These are phyloP conservation scores for Fusarium napiforme DNA, from an alignment of 2,329 filamentous ascomycete genomes.

Conservation along the genomic window DNA sequence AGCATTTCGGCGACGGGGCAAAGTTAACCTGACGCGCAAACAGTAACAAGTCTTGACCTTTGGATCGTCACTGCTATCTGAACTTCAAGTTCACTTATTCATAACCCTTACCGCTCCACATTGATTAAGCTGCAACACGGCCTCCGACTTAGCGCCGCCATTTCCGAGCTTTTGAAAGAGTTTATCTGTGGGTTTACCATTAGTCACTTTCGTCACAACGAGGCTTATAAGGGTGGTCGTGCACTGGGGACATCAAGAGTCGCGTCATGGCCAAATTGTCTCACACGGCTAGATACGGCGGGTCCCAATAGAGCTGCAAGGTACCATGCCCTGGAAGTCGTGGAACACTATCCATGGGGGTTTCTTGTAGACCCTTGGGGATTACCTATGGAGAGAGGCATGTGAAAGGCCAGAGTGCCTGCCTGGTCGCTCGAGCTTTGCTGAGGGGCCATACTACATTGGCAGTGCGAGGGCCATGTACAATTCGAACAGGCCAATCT, in stretches of 20 bases:
- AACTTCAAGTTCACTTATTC: background rate
- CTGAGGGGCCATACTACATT: constrained; percentile 8
- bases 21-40: background rate
- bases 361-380: background rate
- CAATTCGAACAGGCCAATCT: constrained; percentile 16
- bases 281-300: constrained; percentile 38
- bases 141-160: constrained; percentile 38
- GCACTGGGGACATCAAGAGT: constrained; percentile 14
- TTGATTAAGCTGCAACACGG: constrained; percentile 20
- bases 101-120: constrained; percentile 28
- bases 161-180: constrained; percentile 22
- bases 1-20: constrained; percentile 14
- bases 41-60: background rate
- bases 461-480: constrained; percentile 1
- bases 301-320: constrained; percentile 22
- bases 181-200: constrained; percentile 14
- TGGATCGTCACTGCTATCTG: constrained; percentile 2
- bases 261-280: constrained; percentile 17
- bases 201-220: constrained; percentile 15
- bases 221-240: constrained; percentile 35
- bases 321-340: constrained; percentile 11
- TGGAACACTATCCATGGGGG: background rate
- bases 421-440: constrained; percentile 7
- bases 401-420: constrained; percentile 6
- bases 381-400: background rate